Conservation (phyloP, 805 yeast species). For the Peterozyma toletana region DNA sequence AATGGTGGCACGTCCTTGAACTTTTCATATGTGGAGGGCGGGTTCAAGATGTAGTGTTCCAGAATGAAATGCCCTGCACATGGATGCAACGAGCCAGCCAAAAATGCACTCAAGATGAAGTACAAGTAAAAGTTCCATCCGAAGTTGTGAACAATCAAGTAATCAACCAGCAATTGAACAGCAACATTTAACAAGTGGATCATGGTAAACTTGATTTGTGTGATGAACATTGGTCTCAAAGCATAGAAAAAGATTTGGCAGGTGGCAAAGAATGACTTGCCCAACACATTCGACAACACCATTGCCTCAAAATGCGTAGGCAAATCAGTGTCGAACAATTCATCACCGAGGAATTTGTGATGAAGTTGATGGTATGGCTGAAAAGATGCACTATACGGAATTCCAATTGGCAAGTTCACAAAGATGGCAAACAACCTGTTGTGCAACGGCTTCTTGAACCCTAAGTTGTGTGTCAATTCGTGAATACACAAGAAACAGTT, state of each 20-base stretch:
- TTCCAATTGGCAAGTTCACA: slow-evolving; percentile 79
- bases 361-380: slow-evolving; percentile 89
- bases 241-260: slow-evolving; percentile 89
- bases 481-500: slow-evolving; percentile 83
- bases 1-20: slow-evolving; percentile 43
- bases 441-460: slow-evolving; percentile 70
- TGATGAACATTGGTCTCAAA: slow-evolving; percentile 79
- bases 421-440: slow-evolving; percentile 74
- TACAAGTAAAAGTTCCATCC: slow-evolving; percentile 61
- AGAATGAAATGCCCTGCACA: slow-evolving; percentile 94
- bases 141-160: slow-evolving; percentile 47
- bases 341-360: slow-evolving; percentile 87
- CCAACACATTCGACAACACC: slow-evolving; percentile 66
- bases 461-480: slow-evolving; percentile 79
- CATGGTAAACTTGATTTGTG: slow-evolving; percentile 65
- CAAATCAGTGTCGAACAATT: slow-evolving; percentile 74
- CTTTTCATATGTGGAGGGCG: slow-evolving; percentile 27
- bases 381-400: slow-evolving; percentile 84
- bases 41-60: slow-evolving; percentile 79
- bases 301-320: slow-evolving; percentile 78
- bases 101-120: slow-evolving; percentile 67
- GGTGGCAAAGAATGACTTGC: slow-evolving; percentile 86
- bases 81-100: slow-evolving; percentile 91
- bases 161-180: slow-evolving; percentile 54
- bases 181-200: slow-evolving; percentile 66